Percentiles rank a stretch among this genome's conserved stretches.
phyloP scores from a whole-genome alignment of 345 rosid genomes.

The Diplotaxis tenuifolia region DNA sequence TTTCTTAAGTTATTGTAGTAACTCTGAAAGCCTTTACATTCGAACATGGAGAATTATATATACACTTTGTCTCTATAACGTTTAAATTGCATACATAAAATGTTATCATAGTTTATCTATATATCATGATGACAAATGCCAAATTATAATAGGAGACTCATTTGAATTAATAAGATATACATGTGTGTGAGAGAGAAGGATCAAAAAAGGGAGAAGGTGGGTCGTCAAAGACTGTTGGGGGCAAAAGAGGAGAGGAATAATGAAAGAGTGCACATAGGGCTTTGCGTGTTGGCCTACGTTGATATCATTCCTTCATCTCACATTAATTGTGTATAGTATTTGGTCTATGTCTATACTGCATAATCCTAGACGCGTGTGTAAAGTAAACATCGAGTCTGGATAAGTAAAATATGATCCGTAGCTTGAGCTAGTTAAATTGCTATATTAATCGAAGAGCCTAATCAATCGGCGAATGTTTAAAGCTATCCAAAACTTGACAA shows the following conservation, averaged over 20 bases:
- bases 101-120: neutral
- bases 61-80: neutral
- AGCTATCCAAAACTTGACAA: neutral
- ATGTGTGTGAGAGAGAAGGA: constrained; percentile 1
- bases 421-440: neutral
- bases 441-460: neutral
- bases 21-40: neutral
- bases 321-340: constrained; percentile 1
- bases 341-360: constrained; percentile 9
- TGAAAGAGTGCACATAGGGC: constrained; percentile 49
- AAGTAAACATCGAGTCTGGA: neutral
- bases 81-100: neutral
- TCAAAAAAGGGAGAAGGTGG: constrained; percentile 27
- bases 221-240: constrained; percentile 39
- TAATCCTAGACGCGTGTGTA: neutral
- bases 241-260: constrained; percentile 41
- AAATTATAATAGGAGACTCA: constrained; percentile 12
- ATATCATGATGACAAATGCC: constrained; percentile 16
- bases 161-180: constrained; percentile 5
- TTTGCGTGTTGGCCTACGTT: constrained; percentile 61
- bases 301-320: constrained; percentile 45
- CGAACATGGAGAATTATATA: neutral
- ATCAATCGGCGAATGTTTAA: neutral
- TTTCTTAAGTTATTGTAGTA: neutral
- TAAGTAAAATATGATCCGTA: neutral